These are phyloP conservation scores for Ceratocystis eucalypticola DNA, from an alignment of 2,329 filamentous ascomycete species.

Conservation along the genomic window DNA sequence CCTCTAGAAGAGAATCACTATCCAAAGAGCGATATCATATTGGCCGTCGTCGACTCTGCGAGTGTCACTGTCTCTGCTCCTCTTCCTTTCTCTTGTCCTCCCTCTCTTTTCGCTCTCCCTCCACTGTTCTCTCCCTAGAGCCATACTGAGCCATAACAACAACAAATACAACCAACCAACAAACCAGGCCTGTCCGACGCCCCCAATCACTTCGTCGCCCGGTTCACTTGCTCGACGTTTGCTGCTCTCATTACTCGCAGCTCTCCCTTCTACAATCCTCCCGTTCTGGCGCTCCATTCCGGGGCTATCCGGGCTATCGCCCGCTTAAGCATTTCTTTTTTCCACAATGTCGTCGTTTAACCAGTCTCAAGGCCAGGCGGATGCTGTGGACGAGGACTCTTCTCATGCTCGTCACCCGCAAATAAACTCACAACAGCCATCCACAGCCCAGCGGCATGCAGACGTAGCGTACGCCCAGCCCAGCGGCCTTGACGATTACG, in stretches of 20 bases:
- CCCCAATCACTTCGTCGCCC: neutral
- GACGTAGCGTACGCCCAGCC: neutral
- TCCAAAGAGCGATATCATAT: no score
- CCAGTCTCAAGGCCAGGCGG: neutral
- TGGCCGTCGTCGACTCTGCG: neutral
- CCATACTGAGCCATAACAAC: neutral
- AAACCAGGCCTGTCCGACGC: neutral
- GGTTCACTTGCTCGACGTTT: neutral
- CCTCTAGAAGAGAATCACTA: neutral
- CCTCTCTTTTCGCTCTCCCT: no score
- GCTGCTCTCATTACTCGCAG: neutral
- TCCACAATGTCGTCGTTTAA: slow-evolving; percentile 12
- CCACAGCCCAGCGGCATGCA: neutral
- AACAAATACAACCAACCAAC: neutral
- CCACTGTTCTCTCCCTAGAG: no score
- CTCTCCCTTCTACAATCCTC: slow-evolving; percentile 19
- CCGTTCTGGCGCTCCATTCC: slow-evolving; percentile 19
- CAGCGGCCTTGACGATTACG: neutral
- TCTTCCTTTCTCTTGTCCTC: no score
- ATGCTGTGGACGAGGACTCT: neutral
- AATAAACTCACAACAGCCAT: neutral
- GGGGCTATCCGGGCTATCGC: slow-evolving; percentile 19
- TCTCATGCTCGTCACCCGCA: neutral
- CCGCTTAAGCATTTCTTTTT: slow-evolving; percentile 18
- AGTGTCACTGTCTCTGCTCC: no score